Base-by-base conservation (phyloP, 2,329 filamentous ascomycete species). In the Aspergillus persii region DNA sequence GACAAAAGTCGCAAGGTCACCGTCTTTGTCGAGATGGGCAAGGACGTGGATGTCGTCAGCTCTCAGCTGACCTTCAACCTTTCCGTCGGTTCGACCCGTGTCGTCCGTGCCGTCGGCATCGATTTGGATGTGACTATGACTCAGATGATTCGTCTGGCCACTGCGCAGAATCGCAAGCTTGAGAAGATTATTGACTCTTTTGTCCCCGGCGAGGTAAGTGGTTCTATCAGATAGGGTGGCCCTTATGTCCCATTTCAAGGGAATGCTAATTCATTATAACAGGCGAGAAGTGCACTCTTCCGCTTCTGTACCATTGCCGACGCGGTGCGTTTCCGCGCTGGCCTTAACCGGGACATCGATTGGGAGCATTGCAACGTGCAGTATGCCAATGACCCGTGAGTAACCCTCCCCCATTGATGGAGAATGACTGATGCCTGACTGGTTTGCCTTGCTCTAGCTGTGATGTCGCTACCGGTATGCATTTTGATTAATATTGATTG, bases 231-330 rank as follows among this genome's bases (percentile, higher is more conserved):
- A 46, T 9, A 44, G n/a, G 52, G 54, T 49, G 47, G 29, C 12
- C 12, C 11, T 52, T 29, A n/a, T n/a, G 23, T 29, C 8, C 18
- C 18, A 23, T 23, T 23, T 23, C 18, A 23, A 36, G 41, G 29
- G 8, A 23, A 30, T 46, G 27, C 23, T 26, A 41, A 54, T 59
- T 39, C 5, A 15, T 36, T 4, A n/a, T 8, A 27, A 18, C 57
- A 81, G 79, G 70, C 72, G 33, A 73, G 75, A 46, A 76, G 71
- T 33, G 74, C 81, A n/a, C 70, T 76, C 31, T 82, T 82, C 64
- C 78, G 80, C 8, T 83, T 83, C 67, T 74, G 71, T 48, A 79
- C 73, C 61, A 79, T 83, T 58, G 70, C 74, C 27, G 69, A 82
- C 55, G 80, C 81, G 0, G 73, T 80, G 15, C 71, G 70, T 23